These are phyloP conservation scores for Penicillium flavigenum DNA, from an alignment of 495 filamentous ascomycete species.

Conservation along the genomic window DNA sequence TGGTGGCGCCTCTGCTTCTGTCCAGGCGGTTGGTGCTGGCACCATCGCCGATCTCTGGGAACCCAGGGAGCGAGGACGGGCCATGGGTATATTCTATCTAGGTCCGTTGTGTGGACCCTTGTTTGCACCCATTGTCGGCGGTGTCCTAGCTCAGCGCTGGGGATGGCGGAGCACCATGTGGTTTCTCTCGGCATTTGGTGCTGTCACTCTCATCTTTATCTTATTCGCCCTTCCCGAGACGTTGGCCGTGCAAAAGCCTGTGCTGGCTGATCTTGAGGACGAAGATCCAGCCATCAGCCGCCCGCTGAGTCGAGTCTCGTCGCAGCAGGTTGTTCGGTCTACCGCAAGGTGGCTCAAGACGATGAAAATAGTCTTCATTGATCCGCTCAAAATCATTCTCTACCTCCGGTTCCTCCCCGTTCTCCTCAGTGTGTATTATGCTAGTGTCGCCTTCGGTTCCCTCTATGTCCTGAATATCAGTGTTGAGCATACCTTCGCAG, in stretches of 20 bases:
- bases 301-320: slow-evolving; percentile 57
- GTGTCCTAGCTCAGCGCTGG: slow-evolving; percentile 65
- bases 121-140: slow-evolving; percentile 83
- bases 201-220: slow-evolving; percentile 58
- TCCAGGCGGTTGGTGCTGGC: slow-evolving; percentile 90
- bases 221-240: slow-evolving; percentile 73
- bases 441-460: slow-evolving; percentile 75
- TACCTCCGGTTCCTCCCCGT: slow-evolving; percentile 82
- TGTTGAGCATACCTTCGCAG: slow-evolving; percentile 72
- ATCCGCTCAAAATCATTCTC: slow-evolving; percentile 76
- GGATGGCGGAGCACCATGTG: slow-evolving; percentile 86
- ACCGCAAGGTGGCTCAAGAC: slow-evolving; percentile 53
- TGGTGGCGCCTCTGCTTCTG: slow-evolving; percentile 81
- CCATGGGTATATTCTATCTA: slow-evolving; percentile 93
- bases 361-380: slow-evolving; percentile 68
- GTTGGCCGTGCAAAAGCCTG: slow-evolving; percentile 35
- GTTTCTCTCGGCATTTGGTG: slow-evolving; percentile 81
- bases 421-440: slow-evolving; percentile 75
- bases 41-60: slow-evolving; percentile 95
- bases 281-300: slow-evolving; percentile 26
- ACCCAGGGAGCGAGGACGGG: slow-evolving; percentile 69
- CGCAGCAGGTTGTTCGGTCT: slow-evolving; percentile 58
- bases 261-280: slow-evolving; percentile 16
- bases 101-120: slow-evolving; percentile 87
- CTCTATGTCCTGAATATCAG: slow-evolving; percentile 89